These are phyloP conservation scores for Coniosporium apollinis DNA, from an alignment of 495 filamentous ascomycete species.

Conservation along the genomic window DNA sequence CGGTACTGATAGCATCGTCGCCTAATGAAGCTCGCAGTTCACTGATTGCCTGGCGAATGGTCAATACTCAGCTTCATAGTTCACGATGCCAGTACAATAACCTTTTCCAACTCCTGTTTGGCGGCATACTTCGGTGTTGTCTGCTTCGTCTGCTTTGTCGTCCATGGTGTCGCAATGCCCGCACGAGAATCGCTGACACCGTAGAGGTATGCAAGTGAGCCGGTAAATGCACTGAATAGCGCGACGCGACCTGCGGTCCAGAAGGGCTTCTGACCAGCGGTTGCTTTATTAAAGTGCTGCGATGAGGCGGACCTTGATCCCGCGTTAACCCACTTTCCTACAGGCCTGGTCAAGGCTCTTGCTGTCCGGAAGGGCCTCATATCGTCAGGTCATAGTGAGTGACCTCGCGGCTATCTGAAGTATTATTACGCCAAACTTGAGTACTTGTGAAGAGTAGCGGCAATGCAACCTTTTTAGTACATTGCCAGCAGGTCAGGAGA, in stretches of 20 bases:
- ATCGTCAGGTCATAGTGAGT: no score
- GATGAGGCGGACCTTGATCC: no score
- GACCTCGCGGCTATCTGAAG: no score
- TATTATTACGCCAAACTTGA: no score
- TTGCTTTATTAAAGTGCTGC: no score
- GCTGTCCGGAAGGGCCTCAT: no score
- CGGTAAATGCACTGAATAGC: constrained; percentile 20
- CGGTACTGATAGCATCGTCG: constrained; percentile 63
- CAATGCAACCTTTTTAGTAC: no score
- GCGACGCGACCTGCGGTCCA: constrained; percentile 23
- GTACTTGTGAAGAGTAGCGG: no score
- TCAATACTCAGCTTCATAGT: background rate
- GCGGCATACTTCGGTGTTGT: constrained; percentile 16
- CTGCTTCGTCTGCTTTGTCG: constrained; percentile 3
- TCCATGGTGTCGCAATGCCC: constrained; percentile 7
- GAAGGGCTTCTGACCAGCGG: no score
- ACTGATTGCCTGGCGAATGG: constrained; percentile 18
- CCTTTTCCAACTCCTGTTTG: constrained; percentile 22
- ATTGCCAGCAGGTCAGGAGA: no score
- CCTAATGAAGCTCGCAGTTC: constrained; percentile 29
- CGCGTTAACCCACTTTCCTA: no score
- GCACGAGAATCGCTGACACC: constrained; percentile 13
- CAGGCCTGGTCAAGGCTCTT: no score
- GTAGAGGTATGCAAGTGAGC: constrained; percentile 17
- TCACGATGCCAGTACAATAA: background rate